phyloP scores from a whole-genome alignment of 73 alveolate genomes.

The Paramecium bursaria region DNA sequence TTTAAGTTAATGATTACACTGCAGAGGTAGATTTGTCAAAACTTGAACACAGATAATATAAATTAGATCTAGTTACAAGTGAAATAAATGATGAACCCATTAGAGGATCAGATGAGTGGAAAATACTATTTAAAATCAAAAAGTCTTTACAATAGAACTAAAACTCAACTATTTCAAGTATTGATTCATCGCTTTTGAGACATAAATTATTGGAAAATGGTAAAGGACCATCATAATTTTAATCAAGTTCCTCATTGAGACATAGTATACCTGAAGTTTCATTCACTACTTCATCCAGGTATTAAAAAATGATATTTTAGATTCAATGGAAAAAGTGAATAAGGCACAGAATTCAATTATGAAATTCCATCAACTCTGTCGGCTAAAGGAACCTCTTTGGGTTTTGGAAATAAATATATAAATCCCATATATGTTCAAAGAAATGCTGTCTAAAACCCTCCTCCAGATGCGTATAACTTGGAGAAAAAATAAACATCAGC shows the following conservation, averaged over 20 bases:
- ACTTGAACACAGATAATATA: too few relatives aligned
- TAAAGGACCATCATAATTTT: constrained; percentile 20
- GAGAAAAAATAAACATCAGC: neutral
- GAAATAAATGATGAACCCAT: too few relatives aligned
- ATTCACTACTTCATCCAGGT: constrained; percentile 8
- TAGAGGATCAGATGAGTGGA: too few relatives aligned
- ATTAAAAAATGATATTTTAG: neutral
- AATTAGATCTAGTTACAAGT: too few relatives aligned
- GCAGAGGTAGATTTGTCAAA: too few relatives aligned
- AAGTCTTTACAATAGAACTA: too few relatives aligned
- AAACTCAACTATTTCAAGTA: too few relatives aligned
- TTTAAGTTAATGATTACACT: too few relatives aligned
- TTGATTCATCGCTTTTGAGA: neutral
- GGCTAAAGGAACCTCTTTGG: neutral
- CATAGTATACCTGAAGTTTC: constrained; percentile 57
- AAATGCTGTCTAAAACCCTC: constrained; percentile 56
- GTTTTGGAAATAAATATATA: constrained; percentile 41
- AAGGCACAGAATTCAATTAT: constrained; percentile 50
- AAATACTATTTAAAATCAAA: too few relatives aligned
- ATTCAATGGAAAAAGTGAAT: neutral
- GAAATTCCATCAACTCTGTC: neutral
- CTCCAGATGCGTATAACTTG: constrained; percentile 23
- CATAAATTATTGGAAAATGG: constrained; percentile 49
- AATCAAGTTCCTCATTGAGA: constrained; percentile 41
- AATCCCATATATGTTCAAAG: constrained; percentile 41